Base-by-base conservation (phyloP, 2,329 filamentous ascomycete species). In the Cladophialophora exuberans region DNA sequence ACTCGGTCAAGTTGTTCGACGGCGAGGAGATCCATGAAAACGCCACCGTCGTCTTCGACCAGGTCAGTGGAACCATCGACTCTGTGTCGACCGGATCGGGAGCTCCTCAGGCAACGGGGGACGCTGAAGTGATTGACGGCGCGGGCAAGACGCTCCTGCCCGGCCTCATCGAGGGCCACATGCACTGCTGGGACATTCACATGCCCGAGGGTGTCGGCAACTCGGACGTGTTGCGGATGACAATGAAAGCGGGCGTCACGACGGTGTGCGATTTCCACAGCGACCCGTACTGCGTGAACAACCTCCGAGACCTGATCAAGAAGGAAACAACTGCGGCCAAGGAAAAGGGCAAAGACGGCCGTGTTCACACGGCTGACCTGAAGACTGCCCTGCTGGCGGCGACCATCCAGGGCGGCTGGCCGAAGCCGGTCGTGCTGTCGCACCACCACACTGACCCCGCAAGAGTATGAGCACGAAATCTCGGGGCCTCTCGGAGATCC, bases 331-430 rank as follows among this genome's bases (percentile, higher is more conserved):
- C 51, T n/a, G n/a, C n/a, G n/a, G n/a, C n/a, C n/a, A n/a, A n/a
- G n/a, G n/a, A n/a, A n/a, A 11, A 17, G 45, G 17, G 61, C 57
- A 13, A 59, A 23, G 44, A 57, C 41, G 18, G 25, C 30, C 6
- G 42, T 6, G 57, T 63, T 13, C 35, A 26, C 18, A 18, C 62
- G 15, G 47, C 56, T 11, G 74, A 78, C 52, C 72, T 80, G 63
- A 81, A 80, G 61, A 78, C 72, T 0, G 73, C 74, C 1, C 74
- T 76, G 7, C 70, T 74, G 57, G 72, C 74, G 0, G 79, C 79
- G 3, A 80, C 78, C 0, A 74, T 81, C 25, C 71, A 78, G 3
- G 76, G 74, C 30, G 79, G 79, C 1, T 82, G 78, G 79, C 79
- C 79, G 69, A 78, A 56, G 39, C 56, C 56, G 20, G 48, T 61